Evolutionary conservation across 129 eudicot genomes (phyloP).

Genomic region (Calendula officinalis): DNA sequence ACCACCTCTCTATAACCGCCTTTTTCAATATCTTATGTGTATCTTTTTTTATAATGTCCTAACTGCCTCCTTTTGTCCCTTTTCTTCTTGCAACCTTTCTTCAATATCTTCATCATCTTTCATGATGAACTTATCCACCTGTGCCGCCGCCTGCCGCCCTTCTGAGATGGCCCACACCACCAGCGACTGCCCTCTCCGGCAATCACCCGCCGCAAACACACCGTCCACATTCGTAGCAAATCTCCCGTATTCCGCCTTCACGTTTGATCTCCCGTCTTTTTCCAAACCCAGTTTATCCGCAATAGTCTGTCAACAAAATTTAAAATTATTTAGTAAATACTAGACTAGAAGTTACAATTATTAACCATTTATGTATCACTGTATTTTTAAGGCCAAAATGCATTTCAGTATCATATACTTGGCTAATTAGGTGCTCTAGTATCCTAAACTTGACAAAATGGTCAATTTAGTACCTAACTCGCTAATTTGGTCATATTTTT

Average conservation of each 20-base stretch:
- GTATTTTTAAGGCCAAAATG: too few species aligned
- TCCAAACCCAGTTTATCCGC: slow-evolving; percentile 87
- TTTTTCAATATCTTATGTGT: not conserved
- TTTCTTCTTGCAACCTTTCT: slow-evolving; percentile 28
- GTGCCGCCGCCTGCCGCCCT: slow-evolving; percentile 93
- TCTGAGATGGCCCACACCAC: slow-evolving; percentile 99
- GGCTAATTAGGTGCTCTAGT: too few species aligned
- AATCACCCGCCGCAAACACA: slow-evolving; percentile 95
- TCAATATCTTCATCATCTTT: slow-evolving; percentile 31
- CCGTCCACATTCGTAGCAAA: slow-evolving; percentile 79
- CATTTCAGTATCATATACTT: too few species aligned
- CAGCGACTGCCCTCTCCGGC: slow-evolving; percentile 93
- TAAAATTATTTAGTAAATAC: slow-evolving; percentile 6
- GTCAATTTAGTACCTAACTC: too few species aligned
- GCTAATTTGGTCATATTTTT: too few species aligned
- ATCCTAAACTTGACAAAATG: too few species aligned
- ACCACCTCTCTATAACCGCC: not conserved
- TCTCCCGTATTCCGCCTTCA: slow-evolving; percentile 92
- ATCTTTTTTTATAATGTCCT: slow-evolving; percentile 30
- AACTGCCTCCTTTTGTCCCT: slow-evolving; percentile 43
- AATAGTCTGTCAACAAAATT: slow-evolving; percentile 42
- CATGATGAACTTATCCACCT: slow-evolving; percentile 79
- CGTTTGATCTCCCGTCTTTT: slow-evolving; percentile 77
- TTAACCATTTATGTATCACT: not conserved
- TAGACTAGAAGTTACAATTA: not conserved